Base-by-base conservation (phyloP, 2,329 filamentous ascomycete species). In the Colletotrichum sp. region DNA sequence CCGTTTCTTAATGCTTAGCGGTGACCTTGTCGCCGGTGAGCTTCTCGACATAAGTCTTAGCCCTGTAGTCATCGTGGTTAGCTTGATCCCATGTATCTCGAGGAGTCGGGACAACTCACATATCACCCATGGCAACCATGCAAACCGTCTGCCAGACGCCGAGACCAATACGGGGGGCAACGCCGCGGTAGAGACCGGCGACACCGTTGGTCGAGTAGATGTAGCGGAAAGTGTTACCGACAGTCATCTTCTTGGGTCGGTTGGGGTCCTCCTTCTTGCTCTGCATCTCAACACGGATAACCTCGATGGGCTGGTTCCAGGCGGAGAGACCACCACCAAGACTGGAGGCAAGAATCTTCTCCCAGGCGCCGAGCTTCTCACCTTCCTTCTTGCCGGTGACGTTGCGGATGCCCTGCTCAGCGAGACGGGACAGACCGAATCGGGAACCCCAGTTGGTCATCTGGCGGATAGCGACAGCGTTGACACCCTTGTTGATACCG, bases 231-330 rank as follows among this genome's bases (percentile, higher is more conserved):
- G 93, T 93, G 87, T 96, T 98, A 80, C 93, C 95, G 78, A 99
- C 97, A 66, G 96, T 98, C 94, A 99, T 94, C 89, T 99, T 99
- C 93, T 98, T 98, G 81, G 97, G 97, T 68, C 97, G 94, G 90
- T 98, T 98, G 76, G 97, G 96, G 85, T 99, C 97, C 81, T 94
- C 95, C 81, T 94, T 98, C 93, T 98, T 98, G 89, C 95, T 98
- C 93, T 99, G 97, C 95, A 99, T 98, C 92, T 99, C 97, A 77
- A 99, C 96, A 79, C 97, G 95, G 85, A 99, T 98, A 84, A 99
- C 97, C 92, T 99, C 97, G 85, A 99, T 99, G 78, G 97, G 97
- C 91, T 99, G 97, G 88, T 99, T 99, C 97, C 97, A 99, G 79
- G 97, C 97, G 78, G 93, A 96, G 82, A 99, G 90, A 84, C 97